Percentiles rank a stretch among this genome's conserved stretches.
Evolutionary conservation across 768 basidiomycete species (phyloP).

Genomic region (Pluteus cervinus): DNA sequence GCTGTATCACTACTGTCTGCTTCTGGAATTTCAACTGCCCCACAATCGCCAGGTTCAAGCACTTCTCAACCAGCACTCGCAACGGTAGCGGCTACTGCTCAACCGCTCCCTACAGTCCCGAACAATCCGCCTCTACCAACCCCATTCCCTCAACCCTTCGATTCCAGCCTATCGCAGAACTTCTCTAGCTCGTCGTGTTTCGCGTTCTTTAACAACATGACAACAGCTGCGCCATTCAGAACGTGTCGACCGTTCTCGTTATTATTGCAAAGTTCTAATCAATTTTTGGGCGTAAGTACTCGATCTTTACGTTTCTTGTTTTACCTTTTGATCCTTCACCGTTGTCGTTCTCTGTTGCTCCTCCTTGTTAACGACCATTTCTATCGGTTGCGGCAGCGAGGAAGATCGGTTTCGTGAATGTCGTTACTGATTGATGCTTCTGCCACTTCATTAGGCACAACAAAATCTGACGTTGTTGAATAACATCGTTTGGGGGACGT

Average conservation of each 20-base stretch:
- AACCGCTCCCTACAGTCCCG: slow-evolving; percentile 43
- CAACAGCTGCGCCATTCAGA: slow-evolving; percentile 51
- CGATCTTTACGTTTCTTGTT: slow-evolving; percentile 3
- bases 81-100: slow-evolving; percentile 17
- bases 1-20: background rate
- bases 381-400: too few relatives aligned
- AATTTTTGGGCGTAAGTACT: slow-evolving; percentile 47
- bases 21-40: background rate
- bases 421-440: slow-evolving; percentile 7
- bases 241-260: slow-evolving; percentile 74
- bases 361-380: too few relatives aligned
- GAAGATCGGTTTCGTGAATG: background rate
- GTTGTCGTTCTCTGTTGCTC: background rate
- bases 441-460: slow-evolving; percentile 44
- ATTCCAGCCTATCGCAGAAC: slow-evolving; percentile 54
- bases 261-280: slow-evolving; percentile 46
- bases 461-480: slow-evolving; percentile 58
- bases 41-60: slow-evolving; percentile 5
- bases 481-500: slow-evolving; percentile 71
- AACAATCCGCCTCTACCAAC: slow-evolving; percentile 52
- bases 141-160: slow-evolving; percentile 76
- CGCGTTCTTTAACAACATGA: slow-evolving; percentile 75
- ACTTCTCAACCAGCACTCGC: slow-evolving; percentile 11
- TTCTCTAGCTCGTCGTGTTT: slow-evolving; percentile 63
- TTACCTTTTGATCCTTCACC: background rate